Conservation (phyloP, 208 protist species). For the Trypanosoma vivax region DNA sequence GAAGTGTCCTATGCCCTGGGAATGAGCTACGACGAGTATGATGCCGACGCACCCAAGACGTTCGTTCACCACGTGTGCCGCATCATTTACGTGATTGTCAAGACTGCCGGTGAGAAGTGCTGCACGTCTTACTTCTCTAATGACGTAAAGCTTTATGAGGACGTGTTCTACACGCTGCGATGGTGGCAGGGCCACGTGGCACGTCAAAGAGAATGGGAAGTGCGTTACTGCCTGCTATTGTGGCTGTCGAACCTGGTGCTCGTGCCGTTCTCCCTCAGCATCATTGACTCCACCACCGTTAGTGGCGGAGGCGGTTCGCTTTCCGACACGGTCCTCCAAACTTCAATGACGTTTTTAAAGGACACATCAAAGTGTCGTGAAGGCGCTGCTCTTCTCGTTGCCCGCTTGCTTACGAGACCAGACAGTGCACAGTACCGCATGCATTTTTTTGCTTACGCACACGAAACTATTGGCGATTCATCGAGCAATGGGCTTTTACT, state of each 20-base stretch:
- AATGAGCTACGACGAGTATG: slow-evolving; percentile 76
- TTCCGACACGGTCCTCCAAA: slow-evolving; percentile 66
- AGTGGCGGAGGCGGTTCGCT: slow-evolving; percentile 28
- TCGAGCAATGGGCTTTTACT: slow-evolving; percentile 20
- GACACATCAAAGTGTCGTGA: slow-evolving; percentile 89
- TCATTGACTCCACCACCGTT: slow-evolving; percentile 78
- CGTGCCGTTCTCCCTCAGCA: slow-evolving; percentile 92
- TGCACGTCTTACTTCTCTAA: slow-evolving; percentile 92
- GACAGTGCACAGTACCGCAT: slow-evolving; percentile 65
- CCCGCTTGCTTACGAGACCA: slow-evolving; percentile 86
- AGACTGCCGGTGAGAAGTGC: slow-evolving; percentile 92
- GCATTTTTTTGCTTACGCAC: slow-evolving; percentile 59
- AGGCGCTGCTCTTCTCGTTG: slow-evolving; percentile 84
- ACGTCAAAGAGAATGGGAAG: slow-evolving; percentile 88
- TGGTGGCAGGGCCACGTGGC: slow-evolving; percentile 43
- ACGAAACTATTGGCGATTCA: slow-evolving; percentile 22
- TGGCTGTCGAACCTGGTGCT: slow-evolving; percentile 96
- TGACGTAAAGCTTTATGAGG: slow-evolving; percentile 80
- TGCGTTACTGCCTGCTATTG: slow-evolving; percentile 93
- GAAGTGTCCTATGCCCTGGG: slow-evolving; percentile 26
- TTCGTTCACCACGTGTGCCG: slow-evolving; percentile 70
- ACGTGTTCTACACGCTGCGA: slow-evolving; percentile 78
- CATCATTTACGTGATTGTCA: slow-evolving; percentile 89
- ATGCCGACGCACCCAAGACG: slow-evolving; percentile 58
- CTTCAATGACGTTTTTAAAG: slow-evolving; percentile 58